Evolutionary conservation across 2,329 filamentous ascomycete genomes (phyloP).

Genomic region (Juglanconis oblonga): DNA sequence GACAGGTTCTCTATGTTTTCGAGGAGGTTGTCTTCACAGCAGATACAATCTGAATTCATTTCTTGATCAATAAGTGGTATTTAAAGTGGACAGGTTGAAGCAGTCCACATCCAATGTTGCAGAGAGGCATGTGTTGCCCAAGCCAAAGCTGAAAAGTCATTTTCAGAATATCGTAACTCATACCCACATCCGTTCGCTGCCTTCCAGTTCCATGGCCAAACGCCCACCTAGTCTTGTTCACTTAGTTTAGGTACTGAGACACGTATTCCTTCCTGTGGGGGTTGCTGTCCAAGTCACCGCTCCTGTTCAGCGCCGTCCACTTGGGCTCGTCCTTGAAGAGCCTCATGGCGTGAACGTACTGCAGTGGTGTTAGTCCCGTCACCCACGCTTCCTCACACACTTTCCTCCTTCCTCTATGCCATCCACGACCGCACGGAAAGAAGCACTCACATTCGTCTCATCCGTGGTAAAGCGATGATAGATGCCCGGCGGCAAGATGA

Average conservation of each 20-base stretch:
- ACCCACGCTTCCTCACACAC: background rate
- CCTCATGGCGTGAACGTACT: conserved; percentile 96
- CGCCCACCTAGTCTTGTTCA: background rate
- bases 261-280: conserved; percentile 77
- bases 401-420: background rate
- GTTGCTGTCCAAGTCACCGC: conserved; percentile 74
- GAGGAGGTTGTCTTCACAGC: background rate
- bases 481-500: conserved; percentile 91
- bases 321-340: conserved; percentile 98
- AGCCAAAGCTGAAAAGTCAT: background rate
- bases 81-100: background rate
- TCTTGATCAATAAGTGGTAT: background rate
- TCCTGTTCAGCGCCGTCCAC: conserved; percentile 91
- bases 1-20: background rate
- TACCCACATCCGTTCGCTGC: background rate
- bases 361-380: conserved; percentile 8
- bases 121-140: background rate
- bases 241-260: conserved; percentile 36
- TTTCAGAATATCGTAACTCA: background rate
- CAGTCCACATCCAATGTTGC: background rate
- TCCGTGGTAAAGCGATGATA: conserved; percentile 98
- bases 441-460: conserved; percentile 72
- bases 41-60: background rate
- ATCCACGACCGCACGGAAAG: background rate
- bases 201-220: background rate